Conservation (phyloP, 169 alveolate species). For the Plasmodium reichenowi region DNA sequence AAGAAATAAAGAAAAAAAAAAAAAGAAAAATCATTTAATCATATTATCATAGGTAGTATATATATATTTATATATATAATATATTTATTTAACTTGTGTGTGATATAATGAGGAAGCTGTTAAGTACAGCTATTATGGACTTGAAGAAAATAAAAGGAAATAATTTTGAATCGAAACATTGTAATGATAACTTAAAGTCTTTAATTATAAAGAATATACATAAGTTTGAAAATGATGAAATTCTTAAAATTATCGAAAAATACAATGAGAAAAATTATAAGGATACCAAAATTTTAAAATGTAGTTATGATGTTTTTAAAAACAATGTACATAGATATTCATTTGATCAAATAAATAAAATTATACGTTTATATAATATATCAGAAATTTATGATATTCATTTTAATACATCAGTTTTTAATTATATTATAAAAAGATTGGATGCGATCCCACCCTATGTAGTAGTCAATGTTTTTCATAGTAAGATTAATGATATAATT, state of each 20-base stretch:
- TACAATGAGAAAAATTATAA: slow-evolving; percentile 52
- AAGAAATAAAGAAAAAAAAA: neutral
- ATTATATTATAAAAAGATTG: slow-evolving; percentile 57
- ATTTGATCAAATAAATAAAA: slow-evolving; percentile 75
- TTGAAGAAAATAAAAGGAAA: slow-evolving; percentile 29
- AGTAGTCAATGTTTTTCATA: slow-evolving; percentile 61
- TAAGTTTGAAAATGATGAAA: slow-evolving; percentile 73
- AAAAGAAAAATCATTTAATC: slow-evolving; percentile 9
- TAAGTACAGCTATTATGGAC: slow-evolving; percentile 63
- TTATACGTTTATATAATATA: slow-evolving; percentile 24
- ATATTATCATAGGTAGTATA: neutral
- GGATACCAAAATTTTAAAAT: slow-evolving; percentile 51
- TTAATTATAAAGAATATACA: slow-evolving; percentile 69
- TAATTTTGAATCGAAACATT: slow-evolving; percentile 1
- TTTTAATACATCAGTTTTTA: slow-evolving; percentile 63
- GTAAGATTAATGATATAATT: slow-evolving; percentile 22
- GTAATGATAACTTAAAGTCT: slow-evolving; percentile 54
- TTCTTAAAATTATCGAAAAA: slow-evolving; percentile 73
- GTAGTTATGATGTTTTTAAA: slow-evolving; percentile 70
- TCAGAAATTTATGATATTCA: slow-evolving; percentile 57
- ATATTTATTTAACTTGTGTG: too few relatives aligned
- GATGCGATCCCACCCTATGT: slow-evolving; percentile 50
- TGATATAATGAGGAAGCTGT: slow-evolving; percentile 58
- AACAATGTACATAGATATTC: slow-evolving; percentile 70
- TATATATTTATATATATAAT: neutral